A percentile compares a stretch with the other conserved stretches of the same genome.
phyloP scores from a whole-genome alignment of 331 rosid genomes.

The Saraca asoca region DNA sequence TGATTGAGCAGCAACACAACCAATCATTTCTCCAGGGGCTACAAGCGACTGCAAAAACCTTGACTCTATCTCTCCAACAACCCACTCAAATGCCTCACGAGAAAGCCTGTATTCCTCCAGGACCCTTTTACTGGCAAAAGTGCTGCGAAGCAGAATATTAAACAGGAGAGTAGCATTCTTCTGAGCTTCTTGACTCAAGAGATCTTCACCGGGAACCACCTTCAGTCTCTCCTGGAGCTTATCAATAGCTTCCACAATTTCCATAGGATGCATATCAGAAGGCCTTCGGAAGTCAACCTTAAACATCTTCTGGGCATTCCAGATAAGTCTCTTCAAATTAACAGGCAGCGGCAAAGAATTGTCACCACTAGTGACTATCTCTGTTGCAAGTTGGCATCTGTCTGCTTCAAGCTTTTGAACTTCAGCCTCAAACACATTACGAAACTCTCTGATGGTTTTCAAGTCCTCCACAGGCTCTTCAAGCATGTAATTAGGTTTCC shows the following conservation, averaged over 20 bases:
- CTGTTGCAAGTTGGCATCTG: conserved; percentile 83
- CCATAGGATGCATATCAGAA: conserved; percentile 99
- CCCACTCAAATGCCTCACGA: conserved; percentile 99
- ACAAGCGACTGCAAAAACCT: conserved; percentile 95
- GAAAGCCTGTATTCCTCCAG: conserved; percentile 95
- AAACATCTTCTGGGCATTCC: conserved; percentile 96
- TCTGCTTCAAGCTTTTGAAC: conserved; percentile 88
- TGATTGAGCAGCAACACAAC: conserved; percentile 97
- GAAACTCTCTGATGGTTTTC: conserved; percentile 90
- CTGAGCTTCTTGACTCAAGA: conserved; percentile 90
- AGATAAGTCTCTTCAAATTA: conserved; percentile 92
- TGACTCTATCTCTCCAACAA: conserved; percentile 95
- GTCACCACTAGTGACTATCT: conserved; percentile 85
- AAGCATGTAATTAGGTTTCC: conserved; percentile 96
- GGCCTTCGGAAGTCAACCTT: conserved; percentile 94
- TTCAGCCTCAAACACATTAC: conserved; percentile 97
- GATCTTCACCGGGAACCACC: conserved; percentile 97
- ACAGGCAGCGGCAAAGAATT: conserved; percentile 92
- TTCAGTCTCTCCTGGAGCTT: conserved; percentile 95
- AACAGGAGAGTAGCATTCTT: conserved; percentile 95
- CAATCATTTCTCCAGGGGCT: conserved; percentile 98
- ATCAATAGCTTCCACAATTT: conserved; percentile 97
- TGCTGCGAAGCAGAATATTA: conserved; percentile 85
- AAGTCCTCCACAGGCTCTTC: conserved; percentile 94
- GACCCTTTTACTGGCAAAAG: conserved; percentile 96